Base-by-base conservation (phyloP, 2,329 filamentous ascomycete genomes). In the Fusarium sp. region DNA sequence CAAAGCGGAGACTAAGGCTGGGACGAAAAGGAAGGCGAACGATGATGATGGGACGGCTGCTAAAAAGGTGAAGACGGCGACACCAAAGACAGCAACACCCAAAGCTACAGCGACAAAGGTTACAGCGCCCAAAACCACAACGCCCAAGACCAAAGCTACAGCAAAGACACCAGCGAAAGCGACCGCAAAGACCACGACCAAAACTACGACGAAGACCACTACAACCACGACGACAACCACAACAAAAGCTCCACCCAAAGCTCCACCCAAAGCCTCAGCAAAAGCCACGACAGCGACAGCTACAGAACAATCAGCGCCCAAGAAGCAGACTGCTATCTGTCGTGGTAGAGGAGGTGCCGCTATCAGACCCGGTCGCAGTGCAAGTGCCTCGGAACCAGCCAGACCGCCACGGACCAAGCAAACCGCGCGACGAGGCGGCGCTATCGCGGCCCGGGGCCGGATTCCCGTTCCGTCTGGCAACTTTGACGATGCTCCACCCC, bases 11-110 rank as follows among this genome's bases (percentile, higher is more conserved):
- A 49, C 43, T 7, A 68, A 55, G 5, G 27, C 58, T 2, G 67
- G 72, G 11, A 62, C 70, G 22, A 83, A 82, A 70, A 76, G 81
- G 68, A 78, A 74, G 51, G 66, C 47, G 43, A 62, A 54, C 27
- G 52, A 65, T 18, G 59, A 59, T 12, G 25, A 46, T 5, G 24
- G 44, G 3, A 44, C 14, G 10, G 10, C 43, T 15, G 22, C 57
- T 1, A 76, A 75, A 56, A 74, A 63, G 22, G 14, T 27, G 2
- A 69, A 47, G 9, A 16, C 51, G 2, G 20, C 52, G n/a, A 25
- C 30, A 2, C 22, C 54, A n/a, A 64, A 53, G 15, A 6, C 29
- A 4, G 7, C 24, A 25, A 14, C 22, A 16, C 10, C 40, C 1
- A 53, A 53, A 5, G 34, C 25, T 22, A 3, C 32, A 38, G 32